Conservation (phyloP, 805 yeast species). For the Kodamaea leandrae region DNA sequence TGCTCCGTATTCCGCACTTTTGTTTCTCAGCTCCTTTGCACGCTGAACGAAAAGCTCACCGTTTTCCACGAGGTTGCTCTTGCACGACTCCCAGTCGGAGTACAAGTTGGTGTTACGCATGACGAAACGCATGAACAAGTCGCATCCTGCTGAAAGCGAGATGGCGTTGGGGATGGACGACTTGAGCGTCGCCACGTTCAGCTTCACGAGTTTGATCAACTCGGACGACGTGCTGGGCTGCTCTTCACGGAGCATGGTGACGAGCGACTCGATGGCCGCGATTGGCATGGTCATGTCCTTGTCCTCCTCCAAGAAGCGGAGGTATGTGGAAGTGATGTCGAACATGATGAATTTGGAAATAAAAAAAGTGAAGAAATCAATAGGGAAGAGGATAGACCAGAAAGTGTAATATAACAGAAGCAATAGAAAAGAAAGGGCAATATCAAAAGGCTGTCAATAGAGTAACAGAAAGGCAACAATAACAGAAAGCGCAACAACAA, state of each 20-base stretch:
- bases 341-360: conserved; percentile 41
- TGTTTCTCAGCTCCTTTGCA: conserved; percentile 84
- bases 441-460: no score
- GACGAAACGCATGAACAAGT: conserved; percentile 90
- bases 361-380: neutral
- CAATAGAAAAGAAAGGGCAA: conserved; percentile 4
- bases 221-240: conserved; percentile 95
- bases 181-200: conserved; percentile 73
- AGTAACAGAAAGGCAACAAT: no score
- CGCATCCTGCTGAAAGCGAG: conserved; percentile 96
- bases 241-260: conserved; percentile 73
- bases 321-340: conserved; percentile 79
- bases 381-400: neutral
- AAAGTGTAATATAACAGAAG: no score
- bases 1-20: conserved; percentile 82
- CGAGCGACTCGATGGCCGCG: conserved; percentile 95
- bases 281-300: conserved; percentile 99
- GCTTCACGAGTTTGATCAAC: conserved; percentile 74
- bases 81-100: conserved; percentile 94
- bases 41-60: conserved; percentile 89
- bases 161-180: conserved; percentile 84
- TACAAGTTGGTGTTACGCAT: conserved; percentile 81
- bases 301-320: conserved; percentile 80
- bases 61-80: conserved; percentile 82
- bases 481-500: no score